These are phyloP conservation scores for Sporothrix variecibatus DNA, from an alignment of 2,329 filamentous ascomycete genomes.

Conservation along the genomic window DNA sequence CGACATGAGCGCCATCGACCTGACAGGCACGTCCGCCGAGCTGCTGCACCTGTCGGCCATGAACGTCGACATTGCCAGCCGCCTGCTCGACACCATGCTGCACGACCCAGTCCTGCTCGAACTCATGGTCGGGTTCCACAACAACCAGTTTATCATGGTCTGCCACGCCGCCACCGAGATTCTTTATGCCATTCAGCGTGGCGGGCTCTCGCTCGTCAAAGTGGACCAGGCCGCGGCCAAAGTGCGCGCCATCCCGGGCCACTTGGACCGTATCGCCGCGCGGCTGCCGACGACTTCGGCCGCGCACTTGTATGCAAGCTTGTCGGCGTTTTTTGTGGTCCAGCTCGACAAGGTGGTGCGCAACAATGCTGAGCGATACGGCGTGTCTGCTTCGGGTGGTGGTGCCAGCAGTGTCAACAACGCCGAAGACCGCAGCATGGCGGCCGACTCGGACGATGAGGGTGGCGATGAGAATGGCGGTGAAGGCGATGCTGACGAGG, in stretches of 20 bases:
- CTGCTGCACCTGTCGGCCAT: conserved; percentile 28
- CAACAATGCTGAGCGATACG: conserved; percentile 26
- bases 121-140: conserved; percentile 33
- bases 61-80: conserved; percentile 30
- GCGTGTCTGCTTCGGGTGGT: background rate
- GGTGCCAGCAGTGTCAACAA: background rate
- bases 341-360: conserved; percentile 31
- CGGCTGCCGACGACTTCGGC: conserved; percentile 30
- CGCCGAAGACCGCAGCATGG: background rate
- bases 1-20: conserved; percentile 31
- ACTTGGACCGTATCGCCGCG: conserved; percentile 30
- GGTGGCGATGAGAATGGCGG: background rate
- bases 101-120: conserved; percentile 29
- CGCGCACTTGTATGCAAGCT: conserved; percentile 30
- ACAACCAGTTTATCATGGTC: conserved; percentile 36
- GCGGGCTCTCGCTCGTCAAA: conserved; percentile 25
- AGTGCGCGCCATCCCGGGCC: conserved; percentile 29
- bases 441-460: background rate
- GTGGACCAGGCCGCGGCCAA: conserved; percentile 28
- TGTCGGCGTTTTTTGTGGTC: conserved; percentile 29
- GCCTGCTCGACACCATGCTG: conserved; percentile 31
- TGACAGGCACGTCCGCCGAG: conserved; percentile 28
- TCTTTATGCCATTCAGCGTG: conserved; percentile 30
- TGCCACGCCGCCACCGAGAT: conserved; percentile 35
- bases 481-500: background rate